phyloP scores from a whole-genome alignment of 306 rosid species.

The Lathyrus tuberosus region DNA sequence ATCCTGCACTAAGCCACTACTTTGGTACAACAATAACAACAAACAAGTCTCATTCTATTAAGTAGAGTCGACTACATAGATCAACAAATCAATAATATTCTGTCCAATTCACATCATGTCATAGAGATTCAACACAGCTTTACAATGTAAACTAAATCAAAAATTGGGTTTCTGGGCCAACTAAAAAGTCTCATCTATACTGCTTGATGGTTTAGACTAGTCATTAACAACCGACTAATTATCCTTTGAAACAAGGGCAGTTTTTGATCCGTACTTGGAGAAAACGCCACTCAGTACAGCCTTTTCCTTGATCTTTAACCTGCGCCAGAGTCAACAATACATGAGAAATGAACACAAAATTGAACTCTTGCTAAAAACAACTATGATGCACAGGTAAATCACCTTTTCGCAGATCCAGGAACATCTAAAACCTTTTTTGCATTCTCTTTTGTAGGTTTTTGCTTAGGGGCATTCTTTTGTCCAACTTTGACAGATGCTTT shows the following conservation, averaged over 20 bases:
- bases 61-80: too few species aligned
- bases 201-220: constrained; percentile 23
- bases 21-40: background rate
- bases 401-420: constrained; percentile 82
- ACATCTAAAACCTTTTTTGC: constrained; percentile 47
- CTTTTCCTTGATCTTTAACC: constrained; percentile 87
- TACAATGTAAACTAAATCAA: constrained; percentile 29
- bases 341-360: constrained; percentile 10
- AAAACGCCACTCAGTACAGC: constrained; percentile 75
- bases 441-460: constrained; percentile 49
- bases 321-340: constrained; percentile 46
- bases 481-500: constrained; percentile 43
- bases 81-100: too few species aligned
- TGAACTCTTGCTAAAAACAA: background rate
- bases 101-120: too few species aligned
- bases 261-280: constrained; percentile 72
- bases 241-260: constrained; percentile 48
- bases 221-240: constrained; percentile 17
- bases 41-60: too few species aligned
- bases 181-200: constrained; percentile 4
- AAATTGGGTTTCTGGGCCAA: constrained; percentile 19
- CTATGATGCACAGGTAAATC: constrained; percentile 29
- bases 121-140: too few species aligned
- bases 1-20: constrained; percentile 17
- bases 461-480: constrained; percentile 44